Evolutionary conservation across 805 yeast genomes (phyloP).

Genomic region (Lachancea fermentati): DNA sequence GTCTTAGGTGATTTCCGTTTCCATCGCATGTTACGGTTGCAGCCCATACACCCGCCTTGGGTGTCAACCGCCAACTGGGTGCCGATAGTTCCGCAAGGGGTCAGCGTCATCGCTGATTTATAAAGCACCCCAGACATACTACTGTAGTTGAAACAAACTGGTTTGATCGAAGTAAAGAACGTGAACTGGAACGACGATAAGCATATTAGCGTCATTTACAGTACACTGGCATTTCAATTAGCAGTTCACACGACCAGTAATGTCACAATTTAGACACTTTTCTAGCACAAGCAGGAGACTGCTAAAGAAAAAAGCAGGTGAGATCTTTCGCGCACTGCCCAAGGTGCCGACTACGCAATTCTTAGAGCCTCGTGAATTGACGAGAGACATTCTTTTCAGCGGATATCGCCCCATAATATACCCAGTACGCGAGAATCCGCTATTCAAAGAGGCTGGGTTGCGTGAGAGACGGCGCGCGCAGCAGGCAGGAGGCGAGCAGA

Average conservation of each 20-base stretch:
- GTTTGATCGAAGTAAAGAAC: too few relatives aligned
- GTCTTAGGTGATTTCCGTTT: too few relatives aligned
- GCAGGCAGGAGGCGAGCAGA: neutral
- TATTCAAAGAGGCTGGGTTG: constrained; percentile 17
- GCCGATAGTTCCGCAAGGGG: neutral
- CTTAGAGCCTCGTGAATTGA: constrained; percentile 23
- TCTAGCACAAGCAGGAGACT: constrained; percentile 4
- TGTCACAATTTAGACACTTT: constrained; percentile 8
- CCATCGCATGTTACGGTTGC: too few relatives aligned
- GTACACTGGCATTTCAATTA: too few relatives aligned
- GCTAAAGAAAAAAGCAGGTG: constrained; percentile 10
- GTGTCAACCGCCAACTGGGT: too few relatives aligned
- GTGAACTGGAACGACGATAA: too few relatives aligned
- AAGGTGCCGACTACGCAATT: constrained; percentile 31
- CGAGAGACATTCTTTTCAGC: constrained; percentile 28
- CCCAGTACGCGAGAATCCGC: constrained; percentile 31
- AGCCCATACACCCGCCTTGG: too few relatives aligned
- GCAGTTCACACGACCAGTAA: too few relatives aligned
- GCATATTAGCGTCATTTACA: too few relatives aligned
- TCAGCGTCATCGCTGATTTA: neutral
- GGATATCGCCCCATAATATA: constrained; percentile 31
- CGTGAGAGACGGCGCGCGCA: constrained; percentile 4
- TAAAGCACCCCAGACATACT: too few relatives aligned
- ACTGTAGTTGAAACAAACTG: too few relatives aligned
- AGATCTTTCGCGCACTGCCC: constrained; percentile 24